A percentile compares a stretch with the other conserved stretches of the same genome.
Evolutionary conservation across 331 rosid genomes (phyloP).

Genomic region (Cucumis variabilis): DNA sequence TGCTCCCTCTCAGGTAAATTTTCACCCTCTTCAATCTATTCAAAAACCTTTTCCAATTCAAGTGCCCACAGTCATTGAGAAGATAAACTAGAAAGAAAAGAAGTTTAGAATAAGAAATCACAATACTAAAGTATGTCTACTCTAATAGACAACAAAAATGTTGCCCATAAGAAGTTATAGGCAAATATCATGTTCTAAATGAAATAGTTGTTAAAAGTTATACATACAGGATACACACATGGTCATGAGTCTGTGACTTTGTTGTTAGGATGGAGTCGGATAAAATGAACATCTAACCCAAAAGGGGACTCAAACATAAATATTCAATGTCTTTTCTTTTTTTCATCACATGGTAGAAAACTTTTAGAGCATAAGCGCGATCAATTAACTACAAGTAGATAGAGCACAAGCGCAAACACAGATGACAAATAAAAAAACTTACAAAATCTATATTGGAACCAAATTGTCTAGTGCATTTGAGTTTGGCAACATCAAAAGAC

Average conservation of each 20-base stretch:
- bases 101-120: neutral
- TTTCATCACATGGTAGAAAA: neutral
- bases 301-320: neutral
- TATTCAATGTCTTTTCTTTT: neutral
- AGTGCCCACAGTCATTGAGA: slow-evolving; percentile 98
- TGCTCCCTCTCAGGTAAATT: too few relatives aligned
- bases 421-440: too few relatives aligned
- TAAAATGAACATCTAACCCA: neutral
- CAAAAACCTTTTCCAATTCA: too few relatives aligned
- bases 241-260: neutral
- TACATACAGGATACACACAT: neutral
- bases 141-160: neutral
- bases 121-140: neutral
- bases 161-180: neutral
- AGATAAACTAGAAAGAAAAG: slow-evolving; percentile 70
- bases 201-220: neutral
- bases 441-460: too few relatives aligned
- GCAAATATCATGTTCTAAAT: neutral
- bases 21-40: too few relatives aligned
- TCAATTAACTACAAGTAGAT: too few relatives aligned
- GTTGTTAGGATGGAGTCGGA: neutral
- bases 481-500: slow-evolving; percentile 30
- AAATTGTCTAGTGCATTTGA: slow-evolving; percentile 32
- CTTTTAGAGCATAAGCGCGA: too few relatives aligned
- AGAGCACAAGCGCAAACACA: too few relatives aligned